Percentiles rank a stretch among this genome's conserved stretches.
Evolutionary conservation across 2,329 filamentous ascomycete genomes (phyloP).

Genomic region (Fonsecaea nubica): DNA sequence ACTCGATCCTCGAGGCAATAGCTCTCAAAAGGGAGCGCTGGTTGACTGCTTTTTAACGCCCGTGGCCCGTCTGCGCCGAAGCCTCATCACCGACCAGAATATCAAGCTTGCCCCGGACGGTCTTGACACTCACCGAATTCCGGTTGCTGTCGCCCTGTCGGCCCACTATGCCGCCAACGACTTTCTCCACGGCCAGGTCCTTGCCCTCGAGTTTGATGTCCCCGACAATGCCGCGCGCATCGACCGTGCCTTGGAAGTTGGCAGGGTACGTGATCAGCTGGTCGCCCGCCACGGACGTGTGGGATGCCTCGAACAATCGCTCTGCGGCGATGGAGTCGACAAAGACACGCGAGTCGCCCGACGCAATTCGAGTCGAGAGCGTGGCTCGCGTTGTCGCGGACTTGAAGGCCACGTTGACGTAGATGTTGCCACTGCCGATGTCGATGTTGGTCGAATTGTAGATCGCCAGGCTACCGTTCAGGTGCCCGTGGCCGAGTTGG

Average conservation of each 20-base stretch:
- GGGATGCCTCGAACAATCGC: constrained; percentile 20
- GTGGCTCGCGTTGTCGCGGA: constrained; percentile 22
- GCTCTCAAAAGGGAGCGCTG: neutral
- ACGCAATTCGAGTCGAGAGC: constrained; percentile 28
- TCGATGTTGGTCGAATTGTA: constrained; percentile 30
- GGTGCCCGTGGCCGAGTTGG: constrained; percentile 29
- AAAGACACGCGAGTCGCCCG: constrained; percentile 26
- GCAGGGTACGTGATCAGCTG: constrained; percentile 33
- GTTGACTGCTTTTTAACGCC: neutral
- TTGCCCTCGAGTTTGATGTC: constrained; percentile 32
- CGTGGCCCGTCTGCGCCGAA: too few species aligned
- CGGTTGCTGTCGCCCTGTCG: constrained; percentile 26
- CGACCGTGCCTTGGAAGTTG: constrained; percentile 34
- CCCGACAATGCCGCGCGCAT: constrained; percentile 27
- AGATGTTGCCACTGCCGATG: constrained; percentile 27
- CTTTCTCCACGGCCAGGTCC: constrained; percentile 32
- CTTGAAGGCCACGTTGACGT: constrained; percentile 28
- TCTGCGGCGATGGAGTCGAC: constrained; percentile 32
- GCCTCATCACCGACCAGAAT: constrained; percentile 33
- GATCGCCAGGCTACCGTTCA: constrained; percentile 28
- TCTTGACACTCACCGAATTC: constrained; percentile 29
- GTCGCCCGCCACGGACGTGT: constrained; percentile 28
- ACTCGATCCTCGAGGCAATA: neutral
- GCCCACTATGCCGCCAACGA: constrained; percentile 28
- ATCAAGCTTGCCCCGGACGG: constrained; percentile 27